Conservation (phyloP, 331 rosid species). For the Malus hybrid region DNA sequence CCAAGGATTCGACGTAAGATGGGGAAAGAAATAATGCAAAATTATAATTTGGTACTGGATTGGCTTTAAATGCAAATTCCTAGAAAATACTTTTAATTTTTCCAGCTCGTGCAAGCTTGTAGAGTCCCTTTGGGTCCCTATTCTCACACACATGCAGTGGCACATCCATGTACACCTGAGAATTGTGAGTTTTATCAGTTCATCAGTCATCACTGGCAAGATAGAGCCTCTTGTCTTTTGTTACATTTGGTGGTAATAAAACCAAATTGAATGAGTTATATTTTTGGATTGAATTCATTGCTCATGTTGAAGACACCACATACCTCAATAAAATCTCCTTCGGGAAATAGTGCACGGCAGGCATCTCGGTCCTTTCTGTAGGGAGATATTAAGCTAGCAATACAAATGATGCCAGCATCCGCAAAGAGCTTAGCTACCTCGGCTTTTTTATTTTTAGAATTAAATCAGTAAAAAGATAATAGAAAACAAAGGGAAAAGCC, state of each 20-base stretch:
- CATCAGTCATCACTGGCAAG: background rate
- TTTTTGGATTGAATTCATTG: background rate
- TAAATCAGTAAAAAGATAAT: background rate
- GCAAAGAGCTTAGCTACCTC: slow-evolving; percentile 97
- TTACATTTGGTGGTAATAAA: background rate
- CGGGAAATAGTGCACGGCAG: slow-evolving; percentile 72
- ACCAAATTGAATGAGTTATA: background rate
- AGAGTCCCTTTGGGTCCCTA: slow-evolving; percentile 92
- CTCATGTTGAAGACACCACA: background rate
- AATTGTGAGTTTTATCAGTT: slow-evolving; percentile 11
- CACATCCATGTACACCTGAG: slow-evolving; percentile 80
- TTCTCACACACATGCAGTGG: slow-evolving; percentile 83
- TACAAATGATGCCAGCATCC: slow-evolving; percentile 92
- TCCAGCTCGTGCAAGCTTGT: slow-evolving; percentile 92
- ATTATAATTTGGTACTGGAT: background rate
- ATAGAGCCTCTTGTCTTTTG: slow-evolving; percentile 15
- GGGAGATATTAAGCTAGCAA: slow-evolving; percentile 90
- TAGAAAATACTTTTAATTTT: slow-evolving; percentile 63
- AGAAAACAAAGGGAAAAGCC: background rate
- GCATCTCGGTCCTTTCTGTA: slow-evolving; percentile 81
- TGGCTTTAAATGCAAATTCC: slow-evolving; percentile 4
- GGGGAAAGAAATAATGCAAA: background rate
- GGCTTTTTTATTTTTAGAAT: slow-evolving; percentile 30
- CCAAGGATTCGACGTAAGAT: too few species aligned
- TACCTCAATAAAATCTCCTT: slow-evolving; percentile 92